Base-by-base conservation (phyloP, 2,329 filamentous ascomycete genomes). In the Didymella glomerata region DNA sequence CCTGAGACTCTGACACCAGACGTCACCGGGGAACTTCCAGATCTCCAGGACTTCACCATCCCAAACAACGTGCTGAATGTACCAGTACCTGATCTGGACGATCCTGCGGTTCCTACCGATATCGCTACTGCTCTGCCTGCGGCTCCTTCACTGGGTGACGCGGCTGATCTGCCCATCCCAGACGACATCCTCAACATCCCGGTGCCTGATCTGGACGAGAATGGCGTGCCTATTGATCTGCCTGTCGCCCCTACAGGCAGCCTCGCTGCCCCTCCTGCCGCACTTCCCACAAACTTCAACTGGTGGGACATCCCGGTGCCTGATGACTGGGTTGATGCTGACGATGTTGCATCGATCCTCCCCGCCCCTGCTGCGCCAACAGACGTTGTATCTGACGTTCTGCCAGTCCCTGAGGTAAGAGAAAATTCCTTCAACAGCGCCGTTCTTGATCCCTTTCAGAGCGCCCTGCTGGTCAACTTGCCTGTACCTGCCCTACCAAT, bases 141-240 rank as follows among this genome's bases (percentile, higher is more conserved):
- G 2, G 8, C 30, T n/a, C 24, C 47, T 28, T 9, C 34, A 16
- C 24, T 34, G 16, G 38, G 22, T 24, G 30, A 36, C 4, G 9
- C 25, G 7, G 36, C 32, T 5, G 45, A 49, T 4, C 3, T n/a
- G 9, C 10, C 24, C 1, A 51, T 51, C 14, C 48, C 54, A 13
- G 24, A 13, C 2, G 54, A 57, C 6, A 11, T 57, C 11, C 44
- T 52, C 27, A 52, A 48, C 36, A 36, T 57, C 27, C 54, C 48
- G 10, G 40, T 44, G 22, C 54, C 54, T 13, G 54, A 57, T 2
- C 20, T 57, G 1, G 48, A 57, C 18, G 48, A 57, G 42, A 34
- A 42, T 14, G 54, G 54, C 27, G 3, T 48, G 2, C 52, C 52
- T 4, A 42, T 42, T 22, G 42, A 47, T 10, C n/a, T 20, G 11